These are phyloP conservation scores for Cryptococcus neoformans DNA, from an alignment of 1,284 basidiomycete genomes.

Conservation along the genomic window DNA sequence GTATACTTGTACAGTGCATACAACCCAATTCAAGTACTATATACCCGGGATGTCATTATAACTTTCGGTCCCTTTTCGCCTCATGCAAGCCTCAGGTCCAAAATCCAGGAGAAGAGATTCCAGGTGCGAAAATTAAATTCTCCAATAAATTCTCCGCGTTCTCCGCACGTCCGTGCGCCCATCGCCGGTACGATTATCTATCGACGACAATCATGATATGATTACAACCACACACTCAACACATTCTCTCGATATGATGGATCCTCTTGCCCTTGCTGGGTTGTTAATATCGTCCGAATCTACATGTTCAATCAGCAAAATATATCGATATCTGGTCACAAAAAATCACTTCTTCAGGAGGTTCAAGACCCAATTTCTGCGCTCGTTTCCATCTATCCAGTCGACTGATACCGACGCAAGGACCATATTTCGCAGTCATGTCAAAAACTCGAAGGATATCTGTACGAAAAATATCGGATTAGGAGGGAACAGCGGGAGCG, in stretches of 20 bases:
- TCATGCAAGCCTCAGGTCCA: too few species aligned
- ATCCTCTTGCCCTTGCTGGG: constrained; percentile 55
- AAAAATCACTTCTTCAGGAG: constrained; percentile 67
- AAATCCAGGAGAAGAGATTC: too few species aligned
- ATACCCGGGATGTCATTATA: too few species aligned
- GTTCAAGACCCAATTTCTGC: constrained; percentile 70
- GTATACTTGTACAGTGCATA: too few species aligned
- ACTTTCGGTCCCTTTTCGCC: too few species aligned
- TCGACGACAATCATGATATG: too few species aligned
- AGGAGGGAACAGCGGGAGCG: neutral
- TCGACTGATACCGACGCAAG: constrained; percentile 76
- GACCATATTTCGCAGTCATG: constrained; percentile 77
- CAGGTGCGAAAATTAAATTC: too few species aligned
- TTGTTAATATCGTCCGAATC: constrained; percentile 71
- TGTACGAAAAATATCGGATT: constrained; percentile 37
- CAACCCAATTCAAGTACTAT: too few species aligned
- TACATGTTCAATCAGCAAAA: constrained; percentile 38
- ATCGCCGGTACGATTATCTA: too few species aligned
- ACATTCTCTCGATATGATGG: constrained; percentile 55
- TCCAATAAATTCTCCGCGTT: too few species aligned
- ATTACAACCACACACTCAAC: constrained; percentile 47
- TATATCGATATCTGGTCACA: neutral
- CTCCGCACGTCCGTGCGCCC: too few species aligned
- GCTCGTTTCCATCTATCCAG: constrained; percentile 88
- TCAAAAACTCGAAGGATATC: constrained; percentile 78